phyloP scores from a whole-genome alignment of 2,329 filamentous ascomycete genomes.

The Claviceps cyperi region DNA sequence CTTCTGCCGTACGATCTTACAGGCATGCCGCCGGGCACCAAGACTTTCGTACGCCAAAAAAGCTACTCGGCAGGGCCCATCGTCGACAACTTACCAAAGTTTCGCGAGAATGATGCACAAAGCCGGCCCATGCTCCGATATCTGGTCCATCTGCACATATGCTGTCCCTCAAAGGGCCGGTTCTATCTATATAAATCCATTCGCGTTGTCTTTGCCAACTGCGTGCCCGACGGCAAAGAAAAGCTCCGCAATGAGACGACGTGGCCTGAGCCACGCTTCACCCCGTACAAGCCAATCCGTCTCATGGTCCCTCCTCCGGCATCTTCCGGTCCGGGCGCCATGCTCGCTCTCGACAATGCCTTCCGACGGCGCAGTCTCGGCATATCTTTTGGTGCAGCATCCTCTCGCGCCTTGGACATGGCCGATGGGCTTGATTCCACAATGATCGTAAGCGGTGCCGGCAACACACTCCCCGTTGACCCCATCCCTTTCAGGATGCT shows the following conservation, averaged over 20 bases:
- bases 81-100: slow-evolving; percentile 46
- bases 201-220: slow-evolving; percentile 89
- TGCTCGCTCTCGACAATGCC: slow-evolving; percentile 43
- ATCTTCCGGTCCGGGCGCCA: slow-evolving; percentile 29
- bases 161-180: slow-evolving; percentile 66
- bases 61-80: slow-evolving; percentile 82
- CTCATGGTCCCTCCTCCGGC: slow-evolving; percentile 30
- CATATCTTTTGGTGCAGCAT: slow-evolving; percentile 20
- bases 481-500: slow-evolving; percentile 36
- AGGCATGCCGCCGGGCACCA: slow-evolving; percentile 86
- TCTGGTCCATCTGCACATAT: slow-evolving; percentile 85
- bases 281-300: slow-evolving; percentile 59
- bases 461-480: slow-evolving; percentile 26
- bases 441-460: slow-evolving; percentile 9
- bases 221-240: slow-evolving; percentile 90
- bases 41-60: slow-evolving; percentile 89
- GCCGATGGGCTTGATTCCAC: slow-evolving; percentile 14
- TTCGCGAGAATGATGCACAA: slow-evolving; percentile 11
- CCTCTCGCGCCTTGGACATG: slow-evolving; percentile 20
- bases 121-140: slow-evolving; percentile 70
- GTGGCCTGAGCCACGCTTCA: slow-evolving; percentile 74
- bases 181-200: slow-evolving; percentile 88
- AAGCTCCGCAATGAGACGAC: slow-evolving; percentile 82
- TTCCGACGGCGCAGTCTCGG: slow-evolving; percentile 44
- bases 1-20: slow-evolving; percentile 82